A percentile compares a stretch with the other conserved stretches of the same genome.
Evolutionary conservation across 164 flowering plant genomes (phyloP).

Genomic region (Kingdonia uniflora): DNA sequence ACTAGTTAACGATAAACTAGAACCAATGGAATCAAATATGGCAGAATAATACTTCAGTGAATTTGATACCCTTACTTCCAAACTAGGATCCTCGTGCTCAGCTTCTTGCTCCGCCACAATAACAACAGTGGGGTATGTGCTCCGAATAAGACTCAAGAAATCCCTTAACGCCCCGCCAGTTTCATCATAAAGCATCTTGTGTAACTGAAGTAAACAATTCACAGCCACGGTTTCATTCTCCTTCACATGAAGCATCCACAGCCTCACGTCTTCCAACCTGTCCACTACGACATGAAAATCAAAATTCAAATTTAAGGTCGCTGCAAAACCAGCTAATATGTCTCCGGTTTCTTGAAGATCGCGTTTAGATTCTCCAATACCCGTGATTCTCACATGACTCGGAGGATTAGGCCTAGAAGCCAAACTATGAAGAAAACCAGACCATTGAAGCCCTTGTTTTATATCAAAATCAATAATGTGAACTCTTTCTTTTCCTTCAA

Average conservation of each 20-base stretch:
- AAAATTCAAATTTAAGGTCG: conserved; percentile 59
- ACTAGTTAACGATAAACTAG: conserved; percentile 45
- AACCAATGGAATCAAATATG: conserved; percentile 58
- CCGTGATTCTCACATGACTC: conserved; percentile 83
- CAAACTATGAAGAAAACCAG: conserved; percentile 79
- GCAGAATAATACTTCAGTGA: conserved; percentile 79
- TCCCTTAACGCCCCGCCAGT: conserved; percentile 57
- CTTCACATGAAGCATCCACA: conserved; percentile 99
- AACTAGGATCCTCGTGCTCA: conserved; percentile 34
- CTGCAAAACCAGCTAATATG: conserved; percentile 66
- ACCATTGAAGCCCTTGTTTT: conserved; percentile 97
- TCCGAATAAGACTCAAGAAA: conserved; percentile 61
- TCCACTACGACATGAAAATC: conserved; percentile 92
- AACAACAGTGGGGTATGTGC: conserved; percentile 56
- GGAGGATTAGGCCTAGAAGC: conserved; percentile 71
- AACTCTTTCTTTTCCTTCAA: conserved; percentile 83
- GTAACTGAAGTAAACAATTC: conserved; percentile 71
- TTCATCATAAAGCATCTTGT: conserved; percentile 66
- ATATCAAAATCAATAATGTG: conserved; percentile 92
- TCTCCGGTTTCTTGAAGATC: conserved; percentile 88
- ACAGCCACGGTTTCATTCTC: conserved; percentile 74
- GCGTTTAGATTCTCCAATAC: conserved; percentile 81
- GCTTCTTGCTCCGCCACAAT: conserved; percentile 88
- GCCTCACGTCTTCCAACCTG: conserved; percentile 81
- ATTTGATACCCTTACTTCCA: conserved; percentile 52